A percentile compares a stretch with the other conserved stretches of the same genome.
phyloP scores from a whole-genome alignment of 106 monocot species.

The Dendrobium chrysotoxum region DNA sequence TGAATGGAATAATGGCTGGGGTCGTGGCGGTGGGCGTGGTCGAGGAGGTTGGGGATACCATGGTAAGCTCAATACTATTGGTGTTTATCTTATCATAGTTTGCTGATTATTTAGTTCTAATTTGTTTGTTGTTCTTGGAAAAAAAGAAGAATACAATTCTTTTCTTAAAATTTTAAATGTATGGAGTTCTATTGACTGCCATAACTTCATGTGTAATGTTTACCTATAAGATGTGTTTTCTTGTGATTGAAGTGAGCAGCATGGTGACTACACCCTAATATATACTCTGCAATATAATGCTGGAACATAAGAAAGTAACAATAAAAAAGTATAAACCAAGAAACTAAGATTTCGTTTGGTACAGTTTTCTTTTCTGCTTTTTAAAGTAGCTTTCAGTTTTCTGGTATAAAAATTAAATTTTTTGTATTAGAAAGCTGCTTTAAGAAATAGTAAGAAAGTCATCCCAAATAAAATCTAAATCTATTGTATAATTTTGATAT shows the following conservation, averaged over 20 bases:
- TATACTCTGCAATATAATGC: background rate
- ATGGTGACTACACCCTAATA: background rate
- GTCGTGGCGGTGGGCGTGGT: slow-evolving; percentile 32
- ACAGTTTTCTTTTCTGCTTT: too few relatives aligned
- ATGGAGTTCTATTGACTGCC: background rate
- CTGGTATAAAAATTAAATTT: too few relatives aligned
- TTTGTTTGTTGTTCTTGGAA: background rate
- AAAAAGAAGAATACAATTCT: background rate
- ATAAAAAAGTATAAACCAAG: background rate
- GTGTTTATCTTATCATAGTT: background rate
- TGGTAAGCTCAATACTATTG: slow-evolving; percentile 32
- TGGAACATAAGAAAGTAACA: background rate
- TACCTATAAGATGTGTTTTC: background rate
- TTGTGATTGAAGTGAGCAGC: background rate
- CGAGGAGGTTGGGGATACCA: slow-evolving; percentile 51
- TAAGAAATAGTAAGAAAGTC: too few relatives aligned
- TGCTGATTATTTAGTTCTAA: background rate
- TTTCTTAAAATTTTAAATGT: background rate
- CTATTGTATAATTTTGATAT: background rate
- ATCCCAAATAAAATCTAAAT: background rate
- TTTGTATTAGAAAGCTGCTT: too few relatives aligned
- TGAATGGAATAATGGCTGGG: slow-evolving; percentile 47
- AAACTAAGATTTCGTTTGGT: background rate
- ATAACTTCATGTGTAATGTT: background rate
- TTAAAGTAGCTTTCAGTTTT: too few relatives aligned